Evolutionary conservation across 495 filamentous ascomycete species (phyloP), one percentile per base, ranked within the genome.

Genomic region (Cetradonia linearis): DNA sequence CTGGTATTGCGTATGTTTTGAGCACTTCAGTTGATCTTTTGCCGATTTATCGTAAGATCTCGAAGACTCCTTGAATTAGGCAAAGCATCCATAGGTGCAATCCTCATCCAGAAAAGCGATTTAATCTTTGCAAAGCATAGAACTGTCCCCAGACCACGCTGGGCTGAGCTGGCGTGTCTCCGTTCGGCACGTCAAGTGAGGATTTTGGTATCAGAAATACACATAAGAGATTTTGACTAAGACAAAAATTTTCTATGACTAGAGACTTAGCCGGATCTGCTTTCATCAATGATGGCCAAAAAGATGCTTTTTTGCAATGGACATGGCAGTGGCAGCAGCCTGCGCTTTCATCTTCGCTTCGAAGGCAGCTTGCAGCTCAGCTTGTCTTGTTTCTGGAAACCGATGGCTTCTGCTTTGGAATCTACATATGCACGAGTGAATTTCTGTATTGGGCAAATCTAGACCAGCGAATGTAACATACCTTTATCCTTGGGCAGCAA

Each of bases 401-500:
- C 38, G 4, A 14, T 11, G 3, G 55, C 55, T 57, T 57, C 31
- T 23, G 27, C 55, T 33, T 46, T 57, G 20, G 55, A 57, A 46
- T 34, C 55, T 57, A 16, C 46, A 42, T 18, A 46, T 20, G 27
- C n/a, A 14, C 18, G 14, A 9, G 16, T 56, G 2, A 56, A 34
- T 40, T 14, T 30, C 23, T 23, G 23, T 28, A 28, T 16, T 28
- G 54, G n/a, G 7, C 1, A 11, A 36, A 56, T 2, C 16, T 28
- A n/a, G 7, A 46, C 13, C 20, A 13, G 42, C 5, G 13, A 14
- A 56, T 28, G 27, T 34, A 28, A 18, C 18, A 5, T 34, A 57
- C 55, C 55, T 57, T 57, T 57, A 14, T 57, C 38, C 46, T 46
- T 57, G 14, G 55, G 55, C 16, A 27, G 38, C 33, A 57, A 38